A percentile compares a stretch with the other conserved stretches of the same genome.
phyloP scores from a whole-genome alignment of 2,329 filamentous ascomycete genomes.

The Phoma herbarum region DNA sequence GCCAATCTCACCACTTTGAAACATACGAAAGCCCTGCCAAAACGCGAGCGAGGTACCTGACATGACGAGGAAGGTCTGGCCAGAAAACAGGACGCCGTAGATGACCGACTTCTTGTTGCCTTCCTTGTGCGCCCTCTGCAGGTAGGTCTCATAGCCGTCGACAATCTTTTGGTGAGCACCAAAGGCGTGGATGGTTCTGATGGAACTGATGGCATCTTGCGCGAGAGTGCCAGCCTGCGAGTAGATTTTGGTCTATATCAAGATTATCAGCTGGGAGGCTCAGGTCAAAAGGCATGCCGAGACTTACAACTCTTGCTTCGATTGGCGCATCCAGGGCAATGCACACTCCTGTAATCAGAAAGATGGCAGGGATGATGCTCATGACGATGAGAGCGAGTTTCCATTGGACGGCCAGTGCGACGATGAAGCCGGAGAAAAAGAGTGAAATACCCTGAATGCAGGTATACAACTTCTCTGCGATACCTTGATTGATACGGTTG shows the following conservation, averaged over 20 bases:
- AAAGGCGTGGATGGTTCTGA: constrained; percentile 84
- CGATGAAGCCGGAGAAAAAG: constrained; percentile 87
- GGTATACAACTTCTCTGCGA: constrained; percentile 48
- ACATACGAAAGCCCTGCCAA: constrained; percentile 60
- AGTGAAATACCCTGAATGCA: constrained; percentile 50
- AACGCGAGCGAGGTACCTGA: constrained; percentile 41
- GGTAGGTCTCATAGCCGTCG: constrained; percentile 77
- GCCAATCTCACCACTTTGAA: constrained; percentile 60
- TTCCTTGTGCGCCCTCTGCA: constrained; percentile 68
- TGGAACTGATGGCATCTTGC: constrained; percentile 54
- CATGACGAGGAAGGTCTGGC: constrained; percentile 19
- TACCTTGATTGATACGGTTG: constrained; percentile 27
- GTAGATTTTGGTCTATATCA: constrained; percentile 12
- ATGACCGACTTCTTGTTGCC: constrained; percentile 22
- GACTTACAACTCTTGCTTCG: constrained; percentile 24
- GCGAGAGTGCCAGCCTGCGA: constrained; percentile 14
- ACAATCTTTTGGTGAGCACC: constrained; percentile 88
- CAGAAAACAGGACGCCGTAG: constrained; percentile 14
- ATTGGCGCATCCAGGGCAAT: constrained; percentile 23
- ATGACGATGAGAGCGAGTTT: constrained; percentile 82
- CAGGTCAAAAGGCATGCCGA: not conserved
- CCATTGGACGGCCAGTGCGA: constrained; percentile 90
- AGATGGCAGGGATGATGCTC: constrained; percentile 54
- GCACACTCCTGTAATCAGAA: constrained; percentile 26
- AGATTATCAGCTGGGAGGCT: not conserved